A percentile compares a stretch with the other conserved stretches of the same genome.
Evolutionary conservation across 371 early-diverging fungal genomes (phyloP).

Genomic region (Rhizopus arrhizus): DNA sequence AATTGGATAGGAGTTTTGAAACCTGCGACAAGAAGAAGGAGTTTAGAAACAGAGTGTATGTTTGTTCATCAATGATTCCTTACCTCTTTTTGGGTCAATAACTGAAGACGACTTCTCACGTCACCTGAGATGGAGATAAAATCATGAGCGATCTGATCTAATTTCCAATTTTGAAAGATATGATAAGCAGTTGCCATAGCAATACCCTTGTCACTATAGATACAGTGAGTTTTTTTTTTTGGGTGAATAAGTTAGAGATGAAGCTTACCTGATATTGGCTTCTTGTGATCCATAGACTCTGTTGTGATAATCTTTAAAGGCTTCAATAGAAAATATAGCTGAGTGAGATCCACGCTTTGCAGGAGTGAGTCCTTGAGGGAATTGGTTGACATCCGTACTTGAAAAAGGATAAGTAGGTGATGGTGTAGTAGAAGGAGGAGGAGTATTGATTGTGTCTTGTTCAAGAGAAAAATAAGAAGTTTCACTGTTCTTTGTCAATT

Average conservation of each 20-base stretch:
- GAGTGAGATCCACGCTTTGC: constrained; percentile 54
- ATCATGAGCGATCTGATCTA: constrained; percentile 31
- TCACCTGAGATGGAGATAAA: constrained; percentile 16
- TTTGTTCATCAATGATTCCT: neutral
- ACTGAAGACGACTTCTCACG: constrained; percentile 22
- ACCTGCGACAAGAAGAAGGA: constrained; percentile 10
- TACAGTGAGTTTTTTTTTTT: constrained; percentile 3
- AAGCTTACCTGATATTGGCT: constrained; percentile 30
- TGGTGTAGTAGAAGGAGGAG: constrained; percentile 26
- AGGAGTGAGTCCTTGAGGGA: constrained; percentile 40
- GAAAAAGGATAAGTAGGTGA: constrained; percentile 21
- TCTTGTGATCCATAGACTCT: constrained; percentile 32
- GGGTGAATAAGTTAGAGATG: neutral
- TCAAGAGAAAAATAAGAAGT: constrained; percentile 12
- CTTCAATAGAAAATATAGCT: constrained; percentile 30
- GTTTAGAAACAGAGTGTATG: neutral
- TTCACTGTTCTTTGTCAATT: constrained; percentile 12
- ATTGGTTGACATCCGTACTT: constrained; percentile 15
- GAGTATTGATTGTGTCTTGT: constrained; percentile 16
- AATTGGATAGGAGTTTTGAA: constrained; percentile 18
- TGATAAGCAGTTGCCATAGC: constrained; percentile 57
- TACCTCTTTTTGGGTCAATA: constrained; percentile 30
- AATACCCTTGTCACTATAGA: constrained; percentile 47
- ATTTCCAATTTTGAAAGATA: constrained; percentile 47
- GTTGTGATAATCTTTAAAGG: constrained; percentile 43